Percentiles rank a stretch among this genome's conserved stretches.
Conservation (phyloP, 768 basidiomycete species). For the Goffeauzyma gilvescens region DNA sequence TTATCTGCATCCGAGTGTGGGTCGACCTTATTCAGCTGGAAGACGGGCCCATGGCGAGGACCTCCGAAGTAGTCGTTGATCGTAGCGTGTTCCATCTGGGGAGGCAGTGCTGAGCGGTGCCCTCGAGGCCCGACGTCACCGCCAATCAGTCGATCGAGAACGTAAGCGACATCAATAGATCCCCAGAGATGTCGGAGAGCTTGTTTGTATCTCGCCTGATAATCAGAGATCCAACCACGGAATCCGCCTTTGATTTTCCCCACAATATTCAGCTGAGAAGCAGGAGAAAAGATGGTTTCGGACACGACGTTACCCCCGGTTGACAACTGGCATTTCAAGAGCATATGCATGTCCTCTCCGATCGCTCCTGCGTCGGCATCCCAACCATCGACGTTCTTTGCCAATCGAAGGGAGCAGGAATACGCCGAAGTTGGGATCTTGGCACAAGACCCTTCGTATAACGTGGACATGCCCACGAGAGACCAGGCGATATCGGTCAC, state of each 20-base stretch:
- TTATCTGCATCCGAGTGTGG: not conserved
- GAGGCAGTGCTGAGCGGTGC: slow-evolving; percentile 1
- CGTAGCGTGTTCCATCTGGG: not conserved
- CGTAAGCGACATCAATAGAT: slow-evolving; percentile 20
- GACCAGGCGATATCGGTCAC: slow-evolving; percentile 21
- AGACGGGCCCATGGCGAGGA: slow-evolving; percentile 5
- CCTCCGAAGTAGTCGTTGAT: not conserved
- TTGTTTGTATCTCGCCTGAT: slow-evolving; percentile 24
- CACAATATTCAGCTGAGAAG: slow-evolving; percentile 25
- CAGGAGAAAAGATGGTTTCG: slow-evolving; percentile 26
- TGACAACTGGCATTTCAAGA: slow-evolving; percentile 22
- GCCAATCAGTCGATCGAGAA: slow-evolving; percentile 14
- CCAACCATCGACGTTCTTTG: slow-evolving; percentile 22
- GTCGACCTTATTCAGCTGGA: no score
- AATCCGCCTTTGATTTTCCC: slow-evolving; percentile 14
- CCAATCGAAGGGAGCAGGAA: slow-evolving; percentile 17
- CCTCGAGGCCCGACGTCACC: slow-evolving; percentile 14
- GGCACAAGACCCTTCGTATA: slow-evolving; percentile 20
- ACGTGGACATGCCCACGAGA: slow-evolving; percentile 19
- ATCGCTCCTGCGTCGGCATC: slow-evolving; percentile 17
- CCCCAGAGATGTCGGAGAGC: slow-evolving; percentile 13
- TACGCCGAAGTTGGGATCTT: slow-evolving; percentile 29
- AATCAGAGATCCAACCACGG: slow-evolving; percentile 16
- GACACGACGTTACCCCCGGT: slow-evolving; percentile 22
- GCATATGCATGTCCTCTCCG: slow-evolving; percentile 31